A percentile compares a stretch with the other conserved stretches of the same genome.
Evolutionary conservation across 1,284 basidiomycete genomes (phyloP).

Genomic region (Boletellus sp.): DNA sequence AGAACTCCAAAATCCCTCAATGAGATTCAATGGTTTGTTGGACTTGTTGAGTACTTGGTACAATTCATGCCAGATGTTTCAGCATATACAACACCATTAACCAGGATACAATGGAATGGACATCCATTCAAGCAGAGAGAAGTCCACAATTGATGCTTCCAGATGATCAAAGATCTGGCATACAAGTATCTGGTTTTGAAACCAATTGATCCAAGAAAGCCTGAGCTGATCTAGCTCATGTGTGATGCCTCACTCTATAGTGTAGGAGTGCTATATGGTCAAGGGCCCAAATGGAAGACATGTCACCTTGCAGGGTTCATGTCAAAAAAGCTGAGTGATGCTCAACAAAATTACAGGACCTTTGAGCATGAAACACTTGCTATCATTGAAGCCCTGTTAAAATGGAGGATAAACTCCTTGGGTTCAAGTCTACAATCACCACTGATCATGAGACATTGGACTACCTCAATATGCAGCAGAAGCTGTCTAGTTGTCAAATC

Average conservation of each 20-base stretch:
- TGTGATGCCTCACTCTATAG: constrained; percentile 40
- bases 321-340: constrained; percentile 1
- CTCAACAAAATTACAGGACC: constrained; percentile 18
- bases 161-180: background rate
- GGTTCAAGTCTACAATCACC: background rate
- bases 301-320: constrained; percentile 39
- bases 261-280: constrained; percentile 37
- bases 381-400: background rate
- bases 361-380: constrained; percentile 25
- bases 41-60: too few species aligned
- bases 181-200: background rate
- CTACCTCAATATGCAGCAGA: background rate
- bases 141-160: too few species aligned
- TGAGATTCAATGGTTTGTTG: too few species aligned
- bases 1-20: too few species aligned
- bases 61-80: too few species aligned
- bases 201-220: background rate
- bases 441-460: background rate
- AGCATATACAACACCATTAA: too few species aligned
- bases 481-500: background rate
- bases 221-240: constrained; percentile 41
- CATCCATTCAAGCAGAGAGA: too few species aligned
- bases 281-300: constrained; percentile 23
- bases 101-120: too few species aligned
- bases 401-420: background rate